Percentiles rank a stretch among this genome's conserved stretches.
These are phyloP conservation scores for Coccinonectria pachysandricola DNA, from an alignment of 2,329 filamentous ascomycete genomes.

Conservation along the genomic window DNA sequence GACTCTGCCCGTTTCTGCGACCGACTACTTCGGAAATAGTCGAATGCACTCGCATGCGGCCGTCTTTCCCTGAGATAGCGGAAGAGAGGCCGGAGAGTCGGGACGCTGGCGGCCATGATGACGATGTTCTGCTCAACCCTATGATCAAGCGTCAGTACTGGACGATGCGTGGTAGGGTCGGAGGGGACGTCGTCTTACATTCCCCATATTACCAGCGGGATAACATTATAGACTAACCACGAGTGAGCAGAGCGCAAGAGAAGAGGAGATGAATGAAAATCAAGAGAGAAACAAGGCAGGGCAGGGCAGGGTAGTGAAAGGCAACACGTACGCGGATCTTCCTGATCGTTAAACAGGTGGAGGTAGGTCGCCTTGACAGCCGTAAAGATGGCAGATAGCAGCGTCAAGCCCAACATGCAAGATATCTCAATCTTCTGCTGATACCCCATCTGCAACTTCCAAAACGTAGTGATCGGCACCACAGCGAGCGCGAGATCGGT, in stretches of 20 bases:
- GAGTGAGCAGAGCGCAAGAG: no score
- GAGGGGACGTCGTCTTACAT: conserved; percentile 4
- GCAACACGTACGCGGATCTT: conserved; percentile 3
- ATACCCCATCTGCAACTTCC: conserved; percentile 4
- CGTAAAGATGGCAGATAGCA: conserved; percentile 5
- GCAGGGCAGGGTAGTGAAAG: background rate
- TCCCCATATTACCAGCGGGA: conserved; percentile 4
- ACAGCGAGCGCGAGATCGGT: conserved; percentile 4
- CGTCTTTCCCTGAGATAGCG: conserved; percentile 1
- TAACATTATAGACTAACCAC: conserved; percentile 5
- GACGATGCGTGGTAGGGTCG: no score
- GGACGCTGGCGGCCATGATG: conserved; percentile 6
- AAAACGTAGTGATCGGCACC: conserved; percentile 4
- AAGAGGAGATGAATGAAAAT: no score
- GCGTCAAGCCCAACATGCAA: conserved; percentile 6
- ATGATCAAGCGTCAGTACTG: background rate
- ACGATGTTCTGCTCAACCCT: conserved; percentile 8
- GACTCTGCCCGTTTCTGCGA: conserved; percentile 1
- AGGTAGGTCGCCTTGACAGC: conserved; percentile 4
- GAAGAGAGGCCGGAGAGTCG: conserved; percentile 4
- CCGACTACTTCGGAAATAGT: conserved; percentile 1
- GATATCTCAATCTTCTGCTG: conserved; percentile 7
- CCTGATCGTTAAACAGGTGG: conserved; percentile 1
- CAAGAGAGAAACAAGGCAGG: no score
- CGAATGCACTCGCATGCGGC: background rate